Base-by-base conservation (phyloP, 225 moss, liverwort and hornwort genomes). In the Pseudoscleropodium purum region DNA sequence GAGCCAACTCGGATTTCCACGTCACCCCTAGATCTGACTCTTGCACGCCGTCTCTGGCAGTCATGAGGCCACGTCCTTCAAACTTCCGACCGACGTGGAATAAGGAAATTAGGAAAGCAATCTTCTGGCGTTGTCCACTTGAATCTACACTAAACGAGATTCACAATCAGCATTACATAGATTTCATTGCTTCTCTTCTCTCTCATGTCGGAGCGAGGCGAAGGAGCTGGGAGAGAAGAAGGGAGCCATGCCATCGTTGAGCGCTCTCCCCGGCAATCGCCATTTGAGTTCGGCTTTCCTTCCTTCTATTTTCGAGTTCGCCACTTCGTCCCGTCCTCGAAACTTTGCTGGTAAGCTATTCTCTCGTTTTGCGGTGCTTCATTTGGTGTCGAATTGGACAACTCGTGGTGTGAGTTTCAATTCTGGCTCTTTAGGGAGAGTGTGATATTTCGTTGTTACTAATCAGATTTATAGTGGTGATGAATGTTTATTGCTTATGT, bases 191-290 rank as follows among this genome's bases (percentile, higher is more conserved):
- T 83, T 31, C 23, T 70, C 64, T 7, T 15, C 62, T 81, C 51
- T 23, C 61, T 41, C 13, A 61, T 10, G 36, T 49, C 7, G 10
- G 49, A 82, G 83, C 27, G 36, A 49, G 75, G 79, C 61, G 84
- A 36, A 45, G 61, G 62, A 33, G 81, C 36, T 31, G n/a, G 33
- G 31, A 86, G 31, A 37, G 49, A 18, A 49, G 83, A 68, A 61
- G 69, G 33, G 60, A 79, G 86, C 84, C 33, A 94, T 94, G 94
- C 87, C 89, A 75, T 90, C 93, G 24, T 26, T 87, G 83, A 89
- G 86, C 37, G 85, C 45, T 78, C 86, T 91, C 87, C 45, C 90
- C 57, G 87, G 89, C 91, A 90, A 91, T 65, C 90, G 94, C 90
- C 91, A 91, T 79, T 89, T 91, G 64, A 64, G 87, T 8, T 94